A percentile compares a stretch with the other conserved stretches of the same genome.
Conservation (phyloP, 2,329 filamentous ascomycete genomes). For the Fusarium sp. region DNA sequence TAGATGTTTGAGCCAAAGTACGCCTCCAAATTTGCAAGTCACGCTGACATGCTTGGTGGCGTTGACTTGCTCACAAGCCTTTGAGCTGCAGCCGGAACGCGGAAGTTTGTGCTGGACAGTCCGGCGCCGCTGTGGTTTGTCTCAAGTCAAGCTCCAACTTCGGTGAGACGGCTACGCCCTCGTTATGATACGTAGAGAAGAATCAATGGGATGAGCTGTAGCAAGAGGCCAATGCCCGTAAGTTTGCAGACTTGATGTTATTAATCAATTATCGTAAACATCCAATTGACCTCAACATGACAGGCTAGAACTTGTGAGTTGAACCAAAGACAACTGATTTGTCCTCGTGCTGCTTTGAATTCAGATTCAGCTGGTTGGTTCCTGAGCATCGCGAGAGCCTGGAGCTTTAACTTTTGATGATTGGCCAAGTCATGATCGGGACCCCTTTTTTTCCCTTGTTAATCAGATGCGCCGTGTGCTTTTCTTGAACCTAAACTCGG, state of each 20-base stretch:
- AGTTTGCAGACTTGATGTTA: neutral
- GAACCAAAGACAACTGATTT: neutral
- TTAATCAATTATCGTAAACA: conserved; percentile 20
- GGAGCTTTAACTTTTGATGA: conserved; percentile 27
- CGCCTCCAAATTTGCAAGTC: conserved; percentile 11
- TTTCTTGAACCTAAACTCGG: conserved; percentile 45
- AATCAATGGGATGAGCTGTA: conserved; percentile 6
- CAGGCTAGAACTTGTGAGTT: neutral
- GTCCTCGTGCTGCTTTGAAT: conserved; percentile 12
- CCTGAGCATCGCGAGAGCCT: conserved; percentile 11
- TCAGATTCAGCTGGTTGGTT: conserved; percentile 22
- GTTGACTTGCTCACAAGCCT: conserved; percentile 25
- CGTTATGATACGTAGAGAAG: conserved; percentile 19
- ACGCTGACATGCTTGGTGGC: conserved; percentile 37
- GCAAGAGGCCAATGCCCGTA: neutral
- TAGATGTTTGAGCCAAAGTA: conserved; percentile 11
- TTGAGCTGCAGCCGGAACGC: conserved; percentile 29
- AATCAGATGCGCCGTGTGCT: conserved; percentile 42
- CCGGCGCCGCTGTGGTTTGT: conserved; percentile 15
- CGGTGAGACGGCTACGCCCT: conserved; percentile 12
- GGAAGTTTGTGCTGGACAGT: conserved; percentile 22
- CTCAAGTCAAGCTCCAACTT: conserved; percentile 15
- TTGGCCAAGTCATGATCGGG: conserved; percentile 29
- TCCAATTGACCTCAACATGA: conserved; percentile 15
- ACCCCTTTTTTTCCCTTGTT: conserved; percentile 37